Base-by-base conservation (phyloP, 192 early-diverging fungal species). In the Endogone sp. region DNA sequence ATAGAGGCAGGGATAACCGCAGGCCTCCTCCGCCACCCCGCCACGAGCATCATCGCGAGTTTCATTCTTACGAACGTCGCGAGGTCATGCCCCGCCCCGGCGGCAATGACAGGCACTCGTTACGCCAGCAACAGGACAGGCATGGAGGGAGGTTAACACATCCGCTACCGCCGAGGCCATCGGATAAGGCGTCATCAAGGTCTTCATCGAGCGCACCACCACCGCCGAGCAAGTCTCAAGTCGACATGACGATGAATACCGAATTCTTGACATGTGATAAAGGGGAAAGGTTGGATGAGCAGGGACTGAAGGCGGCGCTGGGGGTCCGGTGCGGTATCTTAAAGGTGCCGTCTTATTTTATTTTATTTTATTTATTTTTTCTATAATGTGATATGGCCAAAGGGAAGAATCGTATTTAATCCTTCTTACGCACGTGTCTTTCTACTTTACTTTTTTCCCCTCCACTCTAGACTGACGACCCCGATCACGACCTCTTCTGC, bases 161-260 rank as follows among this genome's bases (percentile, higher is more conserved):
- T 23, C 69, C 37, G 64, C 69, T 24, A 29, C 49, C 20, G 6
- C 25, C 44, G 21, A 67, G 2, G 11, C 58, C 28, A 20, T 20
- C 20, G 24, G 20, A 49, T 57, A 58, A 55, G n/a, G 22, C 21
- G 3, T 13, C 29, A 67, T 27, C 49, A 55, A 24, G 25, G 6
- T n/a, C n/a, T 11, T 29, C 28, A 67, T 25, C 49, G 30, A 21
- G 37, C 22, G 67, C 27, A 3, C 67, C 29, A 62, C 67, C 69
- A 3, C 37, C 60, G 2, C 61, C 62, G 22, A 54, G 31, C n/a
- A 63, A 27, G 24, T 25, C 56, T 4, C 30, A 63, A 3, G 27
- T 73, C 6, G 75, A 73, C 31, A 60, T 77, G 26, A 62, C 58
- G 13, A 70, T 71, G 24, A 77, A 62, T 56, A 77, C 75, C 13